Base-by-base conservation (phyloP, 371 early-diverging fungal genomes). In the Mortierella sp. region DNA sequence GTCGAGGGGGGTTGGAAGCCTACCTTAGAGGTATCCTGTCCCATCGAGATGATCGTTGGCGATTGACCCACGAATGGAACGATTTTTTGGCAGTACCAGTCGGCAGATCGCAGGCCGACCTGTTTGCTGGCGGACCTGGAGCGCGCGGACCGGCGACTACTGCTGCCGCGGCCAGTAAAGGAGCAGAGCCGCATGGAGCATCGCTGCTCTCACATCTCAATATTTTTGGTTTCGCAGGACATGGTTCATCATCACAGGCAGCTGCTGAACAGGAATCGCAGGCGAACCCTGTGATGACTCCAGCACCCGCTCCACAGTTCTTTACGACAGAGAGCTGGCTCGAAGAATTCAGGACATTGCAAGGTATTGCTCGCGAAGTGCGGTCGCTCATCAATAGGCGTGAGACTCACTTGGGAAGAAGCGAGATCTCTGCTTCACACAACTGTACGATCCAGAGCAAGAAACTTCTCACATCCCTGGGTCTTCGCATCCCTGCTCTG, bases 251-350 rank as follows among this genome's bases (percentile, higher is more conserved):
- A 40, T n/a, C 37, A 39, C 24, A 45, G 40, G 37, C 55, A 43
- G 47, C 51, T 26, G 5, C 47, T 16, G 63, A 55, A 32, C 62
- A 60, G 45, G 37, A 57, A 16, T 9, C 51, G 20, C 45, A 60
- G n/a, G 35, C 65, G 14, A 69, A 55, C 59, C 24, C 70, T 30
- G 45, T 68, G 9, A 28, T 71, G 32, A 67, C 60, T 55, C 62
- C 71, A 18, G 68, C 66, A 26, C 68, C 74, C 0, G 72, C 52
- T 20, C 84, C 57, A 49, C 84, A 65, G 47, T 75, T 84, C 70
- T 90, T 87, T 62, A 93, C 92, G 3, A 89, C 95, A 6, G 94
- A 93, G 58, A 88, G 88, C n/a, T 97, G 97, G 97, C 84, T 96
- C 28, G 93, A 93, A 59, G 96, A 95, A 70, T 92, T 89, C 70